A percentile compares a stretch with the other conserved stretches of the same genome.
Evolutionary conservation across 306 rosid genomes (phyloP).

Genomic region (Hippophae rhamnoides): DNA sequence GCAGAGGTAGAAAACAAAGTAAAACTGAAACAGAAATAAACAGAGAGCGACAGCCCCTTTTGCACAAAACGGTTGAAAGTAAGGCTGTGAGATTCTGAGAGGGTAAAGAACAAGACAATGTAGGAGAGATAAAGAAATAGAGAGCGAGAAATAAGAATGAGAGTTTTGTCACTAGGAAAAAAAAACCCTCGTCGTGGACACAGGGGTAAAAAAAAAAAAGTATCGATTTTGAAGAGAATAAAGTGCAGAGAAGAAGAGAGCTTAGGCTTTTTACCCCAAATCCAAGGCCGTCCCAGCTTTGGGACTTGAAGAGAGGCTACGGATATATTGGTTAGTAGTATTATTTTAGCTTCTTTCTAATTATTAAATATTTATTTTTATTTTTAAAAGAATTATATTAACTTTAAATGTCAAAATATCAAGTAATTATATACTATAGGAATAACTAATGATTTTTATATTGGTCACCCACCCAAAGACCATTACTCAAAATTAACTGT

Average conservation of each 20-base stretch:
- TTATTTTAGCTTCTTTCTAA: too few relatives aligned
- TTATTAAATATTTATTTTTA: too few relatives aligned
- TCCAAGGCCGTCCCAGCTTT: conserved; percentile 46
- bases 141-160: conserved; percentile 13
- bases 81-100: conserved; percentile 31
- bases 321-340: conserved; percentile 10
- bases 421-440: too few relatives aligned
- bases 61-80: conserved; percentile 12
- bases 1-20: conserved; percentile 18
- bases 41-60: conserved; percentile 16
- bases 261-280: conserved; percentile 58
- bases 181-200: conserved; percentile 50
- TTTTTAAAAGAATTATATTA: too few relatives aligned
- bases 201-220: conserved; percentile 33
- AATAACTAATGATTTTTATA: too few relatives aligned
- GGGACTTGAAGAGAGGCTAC: conserved; percentile 32
- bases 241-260: conserved; percentile 35
- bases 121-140: conserved; percentile 22
- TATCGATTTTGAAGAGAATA: conserved; percentile 61
- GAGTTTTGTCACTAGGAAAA: conserved; percentile 23
- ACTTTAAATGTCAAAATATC: too few relatives aligned
- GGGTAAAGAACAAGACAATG: conserved; percentile 40
- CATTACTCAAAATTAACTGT: conserved; percentile 16
- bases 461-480: conserved; percentile 41
- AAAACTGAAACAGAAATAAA: conserved; percentile 11